Conservation (phyloP, 139 green algal genomes). For the Edaphochlamys debaryana region DNA sequence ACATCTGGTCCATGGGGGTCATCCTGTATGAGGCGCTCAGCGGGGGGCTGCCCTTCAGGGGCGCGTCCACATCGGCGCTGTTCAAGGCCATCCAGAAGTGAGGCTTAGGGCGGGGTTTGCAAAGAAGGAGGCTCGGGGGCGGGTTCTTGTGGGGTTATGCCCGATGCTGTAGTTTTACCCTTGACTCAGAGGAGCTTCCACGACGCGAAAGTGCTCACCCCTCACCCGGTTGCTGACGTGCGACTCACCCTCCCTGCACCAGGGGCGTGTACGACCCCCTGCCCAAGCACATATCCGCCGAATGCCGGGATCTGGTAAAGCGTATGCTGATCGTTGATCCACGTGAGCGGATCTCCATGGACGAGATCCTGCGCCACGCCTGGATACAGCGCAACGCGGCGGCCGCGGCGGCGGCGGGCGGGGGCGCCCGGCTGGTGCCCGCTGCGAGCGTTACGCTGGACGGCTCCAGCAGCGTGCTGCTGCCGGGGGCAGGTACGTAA, state of each 20-base stretch:
- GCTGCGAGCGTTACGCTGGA: too few relatives aligned
- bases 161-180: too few relatives aligned
- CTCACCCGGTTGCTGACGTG: neutral
- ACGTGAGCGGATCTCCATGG: constrained; percentile 54
- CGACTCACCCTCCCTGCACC: neutral
- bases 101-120: too few relatives aligned
- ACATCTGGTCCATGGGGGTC: constrained; percentile 72
- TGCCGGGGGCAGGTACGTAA: too few relatives aligned
- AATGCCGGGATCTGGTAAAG: constrained; percentile 56
- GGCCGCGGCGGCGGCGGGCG: neutral
- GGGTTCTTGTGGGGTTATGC: too few relatives aligned
- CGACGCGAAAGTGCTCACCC: too few relatives aligned
- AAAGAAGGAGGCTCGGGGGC: too few relatives aligned
- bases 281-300: constrained; percentile 32
- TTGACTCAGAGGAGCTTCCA: too few relatives aligned
- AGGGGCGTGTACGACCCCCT: constrained; percentile 57
- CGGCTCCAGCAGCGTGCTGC: neutral
- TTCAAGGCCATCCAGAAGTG: constrained; percentile 58
- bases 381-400: constrained; percentile 16
- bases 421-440: neutral
- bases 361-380: constrained; percentile 43
- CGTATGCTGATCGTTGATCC: constrained; percentile 85
- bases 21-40: constrained; percentile 73
- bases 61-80: constrained; percentile 43
- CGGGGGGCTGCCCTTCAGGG: constrained; percentile 67